These are phyloP conservation scores for Karstenula rhodostoma DNA, from an alignment of 2,329 filamentous ascomycete genomes.

Conservation along the genomic window DNA sequence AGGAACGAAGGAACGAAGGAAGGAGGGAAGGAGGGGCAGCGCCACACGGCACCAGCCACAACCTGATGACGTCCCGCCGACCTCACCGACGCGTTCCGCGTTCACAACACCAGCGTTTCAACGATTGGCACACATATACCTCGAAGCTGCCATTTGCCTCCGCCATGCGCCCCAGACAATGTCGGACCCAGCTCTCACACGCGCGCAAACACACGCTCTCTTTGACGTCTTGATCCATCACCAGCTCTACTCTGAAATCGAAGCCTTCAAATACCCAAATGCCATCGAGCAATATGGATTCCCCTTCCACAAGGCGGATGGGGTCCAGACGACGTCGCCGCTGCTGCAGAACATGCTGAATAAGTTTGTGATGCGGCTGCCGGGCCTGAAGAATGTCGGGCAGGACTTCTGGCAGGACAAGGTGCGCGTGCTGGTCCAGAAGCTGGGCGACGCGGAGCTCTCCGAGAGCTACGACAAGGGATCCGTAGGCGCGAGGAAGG, in stretches of 20 bases:
- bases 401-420: conserved; percentile 54
- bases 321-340: conserved; percentile 64
- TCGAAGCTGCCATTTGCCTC: neutral
- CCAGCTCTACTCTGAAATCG: conserved; percentile 70
- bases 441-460: conserved; percentile 70
- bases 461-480: conserved; percentile 87
- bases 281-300: conserved; percentile 74
- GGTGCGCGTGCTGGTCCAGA: conserved; percentile 44
- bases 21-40: too few species aligned
- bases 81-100: neutral
- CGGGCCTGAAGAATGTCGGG: conserved; percentile 70
- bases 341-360: conserved; percentile 73
- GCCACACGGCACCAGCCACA: neutral
- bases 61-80: neutral
- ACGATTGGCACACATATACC: neutral
- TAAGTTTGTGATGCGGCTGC: conserved; percentile 70
- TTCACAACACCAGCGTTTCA: neutral
- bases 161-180: conserved; percentile 21
- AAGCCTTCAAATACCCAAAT: conserved; percentile 71
- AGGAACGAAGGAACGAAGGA: too few species aligned
- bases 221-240: conserved; percentile 64
- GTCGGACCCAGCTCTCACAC: conserved; percentile 46
- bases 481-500: conserved; percentile 75
- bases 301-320: conserved; percentile 65
- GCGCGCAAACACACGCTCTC: conserved; percentile 59